Base-by-base conservation (phyloP, 1,284 basidiomycete species). In the Leccinum pachyderme region DNA sequence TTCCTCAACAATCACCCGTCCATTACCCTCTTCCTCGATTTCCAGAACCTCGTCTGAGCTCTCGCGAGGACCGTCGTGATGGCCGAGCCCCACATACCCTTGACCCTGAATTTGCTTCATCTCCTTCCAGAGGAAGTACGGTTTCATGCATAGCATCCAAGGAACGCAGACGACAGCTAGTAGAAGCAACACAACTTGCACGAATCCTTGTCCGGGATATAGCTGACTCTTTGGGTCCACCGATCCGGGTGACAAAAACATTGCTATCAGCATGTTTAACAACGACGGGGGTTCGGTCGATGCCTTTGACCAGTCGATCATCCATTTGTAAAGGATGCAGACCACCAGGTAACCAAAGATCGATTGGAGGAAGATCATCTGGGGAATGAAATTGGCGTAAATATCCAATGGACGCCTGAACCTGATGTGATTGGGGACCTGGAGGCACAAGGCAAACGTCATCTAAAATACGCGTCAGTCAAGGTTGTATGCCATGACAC, bases 281-380 rank as follows among this genome's bases (percentile, higher is more conserved):
- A 99, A 79, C 49, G 92, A 93, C 1, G 96, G 97, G 4, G 96
- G 93, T 47, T 80, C 77, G 11, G 82, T 84, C 7, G 82, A 69
- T 11, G 87, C 81, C 57, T 79, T 79, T 12, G 83, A 80, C 96
- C 97, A 99, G 75, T 99, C 92, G 55, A 94, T 80, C 39, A 84
- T 83, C 96, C 96, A 99, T 73, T 99, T 99, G 87, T 96, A 96
- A 62, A 99, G 73, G 74, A 99, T 98, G 74, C 93, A 95, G 56
- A 97, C 63, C 58, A 93, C 91, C 49, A 99, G 86, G 74, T 99
- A 99, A 52, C 96, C 96, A 65, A 99, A 99, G 73, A 99, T 96
- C 31, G 89, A 94, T 73, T 97, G 91, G 67, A 99, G 79, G 81
- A 99, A 99, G 63, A 99, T 84, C 78, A 99, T 90, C 75, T 98